These are phyloP conservation scores for Gnetum montanum DNA, from an alignment of 75 land plant genomes.

Conservation along the genomic window DNA sequence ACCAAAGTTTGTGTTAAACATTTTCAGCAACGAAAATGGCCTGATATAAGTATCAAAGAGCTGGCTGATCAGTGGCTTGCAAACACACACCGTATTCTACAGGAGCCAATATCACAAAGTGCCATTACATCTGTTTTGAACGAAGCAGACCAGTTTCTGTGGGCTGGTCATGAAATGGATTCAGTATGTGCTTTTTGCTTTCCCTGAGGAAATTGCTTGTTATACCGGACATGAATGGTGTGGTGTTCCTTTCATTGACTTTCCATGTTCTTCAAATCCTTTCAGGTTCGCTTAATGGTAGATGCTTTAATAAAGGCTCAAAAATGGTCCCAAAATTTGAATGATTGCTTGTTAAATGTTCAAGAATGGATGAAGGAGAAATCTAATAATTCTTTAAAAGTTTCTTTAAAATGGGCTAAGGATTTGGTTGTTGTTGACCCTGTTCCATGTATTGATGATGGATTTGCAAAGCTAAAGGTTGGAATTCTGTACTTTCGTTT, in stretches of 20 bases:
- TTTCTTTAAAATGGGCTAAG: constrained; percentile 23
- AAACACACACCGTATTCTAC: constrained; percentile 16
- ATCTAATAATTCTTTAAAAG: constrained; percentile 18
- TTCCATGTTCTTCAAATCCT: background rate
- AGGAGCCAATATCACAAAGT: constrained; percentile 23
- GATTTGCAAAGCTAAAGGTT: constrained; percentile 63
- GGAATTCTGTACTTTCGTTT: background rate
- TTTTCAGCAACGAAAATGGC: too few species aligned
- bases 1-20: too few species aligned
- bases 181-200: constrained; percentile 18
- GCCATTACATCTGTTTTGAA: constrained; percentile 26
- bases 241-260: background rate
- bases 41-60: constrained; percentile 19
- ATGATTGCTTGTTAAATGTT: constrained; percentile 26
- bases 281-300: constrained; percentile 50
- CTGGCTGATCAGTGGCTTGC: constrained; percentile 74
- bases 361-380: constrained; percentile 17
- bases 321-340: constrained; percentile 62
- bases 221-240: background rate
- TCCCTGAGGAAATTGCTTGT: background rate
- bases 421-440: constrained; percentile 41
- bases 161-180: constrained; percentile 96
- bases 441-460: constrained; percentile 52
- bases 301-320: constrained; percentile 34
- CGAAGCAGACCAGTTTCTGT: constrained; percentile 86